Conservation (phyloP, 768 basidiomycete genomes). For the Xerocomellus dryophilus region DNA sequence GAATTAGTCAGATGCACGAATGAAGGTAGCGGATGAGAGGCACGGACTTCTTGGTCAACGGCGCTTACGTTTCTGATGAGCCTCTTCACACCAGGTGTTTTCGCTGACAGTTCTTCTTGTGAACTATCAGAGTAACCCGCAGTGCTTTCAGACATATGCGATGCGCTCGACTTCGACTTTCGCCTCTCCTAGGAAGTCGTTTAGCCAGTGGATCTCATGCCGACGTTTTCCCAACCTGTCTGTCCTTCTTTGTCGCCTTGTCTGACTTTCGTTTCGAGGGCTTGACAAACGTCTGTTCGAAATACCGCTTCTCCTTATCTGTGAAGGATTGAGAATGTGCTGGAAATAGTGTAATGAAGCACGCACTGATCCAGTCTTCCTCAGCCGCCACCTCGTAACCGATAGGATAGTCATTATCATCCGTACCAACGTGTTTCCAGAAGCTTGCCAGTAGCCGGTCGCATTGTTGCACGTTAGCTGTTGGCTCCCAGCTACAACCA, state of each 20-base stretch:
- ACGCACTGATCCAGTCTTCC: conserved; percentile 57
- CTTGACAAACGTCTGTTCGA: conserved; percentile 29
- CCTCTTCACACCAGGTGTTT: background rate
- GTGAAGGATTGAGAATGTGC: background rate
- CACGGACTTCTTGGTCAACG: conserved; percentile 14
- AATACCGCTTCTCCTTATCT: conserved; percentile 43
- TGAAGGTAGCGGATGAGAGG: background rate
- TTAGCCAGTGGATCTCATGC: background rate
- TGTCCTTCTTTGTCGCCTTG: conserved; percentile 18
- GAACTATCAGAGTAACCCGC: conserved; percentile 11
- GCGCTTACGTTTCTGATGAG: conserved; percentile 1
- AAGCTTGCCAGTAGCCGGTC: conserved; percentile 59
- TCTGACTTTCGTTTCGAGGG: conserved; percentile 12
- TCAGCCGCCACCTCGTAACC: conserved; percentile 46
- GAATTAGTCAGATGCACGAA: background rate
- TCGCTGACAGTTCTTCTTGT: background rate
- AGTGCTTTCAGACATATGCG: conserved; percentile 8
- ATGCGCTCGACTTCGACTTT: conserved; percentile 10
- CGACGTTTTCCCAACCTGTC: conserved; percentile 12
- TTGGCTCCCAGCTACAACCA: conserved; percentile 63
- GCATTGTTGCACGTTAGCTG: conserved; percentile 55
- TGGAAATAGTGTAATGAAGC: background rate
- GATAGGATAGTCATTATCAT: conserved; percentile 51
- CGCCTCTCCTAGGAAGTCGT: conserved; percentile 13
- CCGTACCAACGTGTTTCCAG: conserved; percentile 57